phyloP scores from a whole-genome alignment of 768 basidiomycete species.

The Mycena kentingensis region DNA sequence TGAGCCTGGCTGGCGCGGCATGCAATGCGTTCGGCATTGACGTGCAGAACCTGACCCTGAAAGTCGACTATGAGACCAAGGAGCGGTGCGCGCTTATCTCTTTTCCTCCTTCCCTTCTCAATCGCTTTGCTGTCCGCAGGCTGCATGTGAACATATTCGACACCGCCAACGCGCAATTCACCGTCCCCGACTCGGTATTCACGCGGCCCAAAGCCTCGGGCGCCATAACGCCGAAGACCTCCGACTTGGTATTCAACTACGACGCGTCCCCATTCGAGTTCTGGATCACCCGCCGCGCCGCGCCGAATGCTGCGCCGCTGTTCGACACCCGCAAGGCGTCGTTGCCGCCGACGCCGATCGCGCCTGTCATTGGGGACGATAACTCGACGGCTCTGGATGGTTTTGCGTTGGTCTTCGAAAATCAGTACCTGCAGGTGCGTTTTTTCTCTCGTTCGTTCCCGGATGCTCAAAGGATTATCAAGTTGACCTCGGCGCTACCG shows the following conservation, averaged over 20 bases:
- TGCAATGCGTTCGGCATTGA: constrained; percentile 72
- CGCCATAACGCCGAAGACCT: constrained; percentile 34
- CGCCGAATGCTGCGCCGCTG: constrained; percentile 53
- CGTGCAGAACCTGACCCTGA: constrained; percentile 56
- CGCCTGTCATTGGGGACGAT: constrained; percentile 54
- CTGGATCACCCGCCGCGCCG: constrained; percentile 73
- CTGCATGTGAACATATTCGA: constrained; percentile 72
- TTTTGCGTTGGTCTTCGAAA: constrained; percentile 75
- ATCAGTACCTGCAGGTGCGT: constrained; percentile 72
- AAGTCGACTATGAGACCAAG: constrained; percentile 65
- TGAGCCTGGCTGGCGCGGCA: constrained; percentile 53
- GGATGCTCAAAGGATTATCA: neutral
- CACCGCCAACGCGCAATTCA: constrained; percentile 61
- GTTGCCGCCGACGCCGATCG: constrained; percentile 59
- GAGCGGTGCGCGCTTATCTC: constrained; percentile 39
- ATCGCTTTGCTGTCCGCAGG: constrained; percentile 33
- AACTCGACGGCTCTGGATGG: constrained; percentile 59
- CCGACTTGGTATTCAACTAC: constrained; percentile 73
- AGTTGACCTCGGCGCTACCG: constrained; percentile 70
- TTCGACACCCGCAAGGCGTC: constrained; percentile 72
- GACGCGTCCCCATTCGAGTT: constrained; percentile 69
- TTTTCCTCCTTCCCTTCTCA: neutral
- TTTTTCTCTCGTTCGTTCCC: neutral
- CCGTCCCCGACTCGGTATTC: constrained; percentile 55
- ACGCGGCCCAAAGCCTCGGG: constrained; percentile 6